Evolutionary conservation across 768 basidiomycete genomes (phyloP), one percentile per base, ranked within the genome.

Genomic region (Ephemerocybe angulata): DNA sequence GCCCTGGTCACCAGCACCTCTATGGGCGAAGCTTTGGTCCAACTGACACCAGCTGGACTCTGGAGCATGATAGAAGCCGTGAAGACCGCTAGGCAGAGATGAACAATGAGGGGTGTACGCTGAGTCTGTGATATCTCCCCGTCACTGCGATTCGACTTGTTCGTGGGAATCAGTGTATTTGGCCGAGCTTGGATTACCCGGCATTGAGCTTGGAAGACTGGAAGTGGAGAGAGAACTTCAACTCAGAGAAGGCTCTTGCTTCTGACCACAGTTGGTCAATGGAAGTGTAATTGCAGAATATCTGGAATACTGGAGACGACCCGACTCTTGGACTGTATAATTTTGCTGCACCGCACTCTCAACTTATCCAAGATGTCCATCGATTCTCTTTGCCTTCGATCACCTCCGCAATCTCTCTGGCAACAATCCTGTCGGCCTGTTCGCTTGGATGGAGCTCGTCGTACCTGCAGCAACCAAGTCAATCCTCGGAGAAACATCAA

Each of bases 1-100:
- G 92, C 90, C 42, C 90, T 84, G 52, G 88, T 81, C 58, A 91
- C 77, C 57, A 92, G 79, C 27, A 86, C 70, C 62, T 92, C 86
- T 31, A 90, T 76, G 13, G 81, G 81, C 19, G 87, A 87, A 1
- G 78, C 70, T 54, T 73, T 78, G 63, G 75, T 69, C 82, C 83
- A 84, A 50, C 71, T 74, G 15, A 76, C 56, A n/a, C 66, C 70
- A 33, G 81, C 72, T 38, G 78, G 72, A 56, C 77, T 81, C 22
- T 74, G 70, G 59, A 86, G 63, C 82, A 85, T 85, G 25, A 22
- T 55, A 29, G 29, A 43, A 29, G 21, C 48, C 10, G 48, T 33
- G 30, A 30, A 25, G 17, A 35, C 17, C 8, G 8, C 8, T 8
- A 35, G 33, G 33, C 8, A 35, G 33, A 35, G 8, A 17, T 8